Percentiles rank a stretch among this genome's conserved stretches.
Evolutionary conservation across 768 basidiomycete genomes (phyloP).

Genomic region (Tricholoma matsutake): DNA sequence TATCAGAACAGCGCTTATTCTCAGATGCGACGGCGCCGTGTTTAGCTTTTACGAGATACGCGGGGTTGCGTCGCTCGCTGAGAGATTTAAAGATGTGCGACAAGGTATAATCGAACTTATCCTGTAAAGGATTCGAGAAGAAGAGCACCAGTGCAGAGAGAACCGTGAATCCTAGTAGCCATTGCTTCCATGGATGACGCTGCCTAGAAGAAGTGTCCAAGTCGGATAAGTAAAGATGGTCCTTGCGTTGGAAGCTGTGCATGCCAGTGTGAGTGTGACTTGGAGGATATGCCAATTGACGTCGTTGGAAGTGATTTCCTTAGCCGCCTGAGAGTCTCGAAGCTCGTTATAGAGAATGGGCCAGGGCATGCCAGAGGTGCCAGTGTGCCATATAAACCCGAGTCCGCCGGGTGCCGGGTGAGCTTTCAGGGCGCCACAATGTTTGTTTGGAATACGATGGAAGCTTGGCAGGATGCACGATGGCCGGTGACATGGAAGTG

Average conservation of each 20-base stretch:
- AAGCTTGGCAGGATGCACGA: too few relatives aligned
- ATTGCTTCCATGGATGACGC: slow-evolving; percentile 3
- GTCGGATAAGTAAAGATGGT: neutral
- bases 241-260: neutral
- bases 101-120: neutral
- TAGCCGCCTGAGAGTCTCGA: too few relatives aligned
- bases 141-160: neutral
- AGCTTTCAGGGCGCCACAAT: too few relatives aligned
- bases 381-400: too few relatives aligned
- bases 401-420: too few relatives aligned
- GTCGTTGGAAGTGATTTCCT: too few relatives aligned
- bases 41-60: slow-evolving; percentile 50
- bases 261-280: too few relatives aligned
- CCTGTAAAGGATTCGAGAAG: neutral
- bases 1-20: slow-evolving; percentile 79
- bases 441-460: too few relatives aligned
- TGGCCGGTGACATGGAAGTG: too few relatives aligned
- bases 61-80: slow-evolving; percentile 32
- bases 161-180: slow-evolving; percentile 6
- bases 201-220: neutral
- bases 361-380: too few relatives aligned
- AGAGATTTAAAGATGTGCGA: neutral
- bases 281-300: too few relatives aligned
- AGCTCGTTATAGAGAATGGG: too few relatives aligned
- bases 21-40: slow-evolving; percentile 90